Conservation (phyloP, 768 basidiomycete species). For the Pleurotus djamor region DNA sequence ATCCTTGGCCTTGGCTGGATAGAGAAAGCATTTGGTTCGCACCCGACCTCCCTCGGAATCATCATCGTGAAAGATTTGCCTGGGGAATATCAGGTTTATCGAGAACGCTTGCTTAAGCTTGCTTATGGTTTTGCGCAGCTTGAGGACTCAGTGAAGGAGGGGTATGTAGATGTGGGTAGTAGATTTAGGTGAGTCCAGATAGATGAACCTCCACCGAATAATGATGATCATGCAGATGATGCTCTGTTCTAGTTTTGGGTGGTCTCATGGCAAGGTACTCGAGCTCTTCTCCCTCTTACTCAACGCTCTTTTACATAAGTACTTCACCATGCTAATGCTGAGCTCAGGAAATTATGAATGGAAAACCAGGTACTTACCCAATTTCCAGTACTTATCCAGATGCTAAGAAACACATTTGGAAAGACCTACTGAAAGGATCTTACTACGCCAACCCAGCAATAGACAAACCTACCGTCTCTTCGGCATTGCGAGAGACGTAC, state of each 20-base stretch:
- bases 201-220: no score
- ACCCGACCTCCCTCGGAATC: slow-evolving; percentile 74
- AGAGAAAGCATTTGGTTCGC: slow-evolving; percentile 85
- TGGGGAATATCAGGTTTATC: slow-evolving; percentile 50
- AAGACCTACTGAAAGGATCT: slow-evolving; percentile 86
- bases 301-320: not conserved
- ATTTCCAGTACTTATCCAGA: not conserved
- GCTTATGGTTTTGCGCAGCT: slow-evolving; percentile 76
- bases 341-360: slow-evolving; percentile 91
- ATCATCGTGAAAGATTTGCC: slow-evolving; percentile 85
- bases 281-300: slow-evolving; percentile 3
- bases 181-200: slow-evolving; percentile 62
- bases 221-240: no score
- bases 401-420: not conserved
- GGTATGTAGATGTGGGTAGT: slow-evolving; percentile 68
- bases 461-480: slow-evolving; percentile 62
- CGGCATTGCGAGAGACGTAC: slow-evolving; percentile 51
- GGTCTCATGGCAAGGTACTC: slow-evolving; percentile 92
- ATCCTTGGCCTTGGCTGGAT: not conserved
- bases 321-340: not conserved
- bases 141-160: slow-evolving; percentile 64
- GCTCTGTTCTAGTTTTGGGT: slow-evolving; percentile 70
- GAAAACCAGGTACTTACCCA: slow-evolving; percentile 61
- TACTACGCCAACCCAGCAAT: slow-evolving; percentile 89
- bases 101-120: slow-evolving; percentile 72